These are phyloP conservation scores for Salix dunnii DNA, from an alignment of 345 rosid genomes.

Conservation along the genomic window DNA sequence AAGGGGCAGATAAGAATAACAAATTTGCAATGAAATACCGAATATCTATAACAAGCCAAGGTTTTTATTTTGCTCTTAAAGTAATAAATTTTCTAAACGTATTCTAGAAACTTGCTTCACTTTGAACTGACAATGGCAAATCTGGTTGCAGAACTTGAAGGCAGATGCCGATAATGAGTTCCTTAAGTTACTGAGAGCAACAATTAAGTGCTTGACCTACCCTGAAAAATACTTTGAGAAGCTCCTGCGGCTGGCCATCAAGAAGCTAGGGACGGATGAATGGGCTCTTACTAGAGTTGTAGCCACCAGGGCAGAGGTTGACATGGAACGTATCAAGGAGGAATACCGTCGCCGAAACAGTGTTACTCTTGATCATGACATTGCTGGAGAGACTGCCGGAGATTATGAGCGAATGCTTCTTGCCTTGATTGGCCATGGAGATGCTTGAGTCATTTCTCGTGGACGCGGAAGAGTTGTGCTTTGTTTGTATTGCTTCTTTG, in stretches of 20 bases:
- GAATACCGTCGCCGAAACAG: conserved; percentile 73
- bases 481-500: background rate
- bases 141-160: conserved; percentile 56
- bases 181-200: conserved; percentile 64
- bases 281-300: conserved; percentile 75
- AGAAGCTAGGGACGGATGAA: conserved; percentile 78
- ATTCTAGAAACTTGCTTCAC: background rate
- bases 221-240: conserved; percentile 90
- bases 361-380: conserved; percentile 63
- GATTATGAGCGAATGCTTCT: conserved; percentile 78
- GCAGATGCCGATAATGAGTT: conserved; percentile 60
- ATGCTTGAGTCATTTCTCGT: conserved; percentile 35
- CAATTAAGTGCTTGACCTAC: conserved; percentile 69
- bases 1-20: background rate
- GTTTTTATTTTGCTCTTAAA: background rate
- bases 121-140: conserved; percentile 9
- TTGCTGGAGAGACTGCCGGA: conserved; percentile 70
- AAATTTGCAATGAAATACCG: background rate
- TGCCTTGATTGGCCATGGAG: conserved; percentile 59
- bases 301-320: conserved; percentile 76
- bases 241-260: conserved; percentile 65
- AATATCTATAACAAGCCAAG: background rate
- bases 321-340: conserved; percentile 78
- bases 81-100: background rate
- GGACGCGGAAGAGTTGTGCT: background rate